Base-by-base conservation (phyloP, 2,329 filamentous ascomycete species). In the Mycocentrospora acerina region DNA sequence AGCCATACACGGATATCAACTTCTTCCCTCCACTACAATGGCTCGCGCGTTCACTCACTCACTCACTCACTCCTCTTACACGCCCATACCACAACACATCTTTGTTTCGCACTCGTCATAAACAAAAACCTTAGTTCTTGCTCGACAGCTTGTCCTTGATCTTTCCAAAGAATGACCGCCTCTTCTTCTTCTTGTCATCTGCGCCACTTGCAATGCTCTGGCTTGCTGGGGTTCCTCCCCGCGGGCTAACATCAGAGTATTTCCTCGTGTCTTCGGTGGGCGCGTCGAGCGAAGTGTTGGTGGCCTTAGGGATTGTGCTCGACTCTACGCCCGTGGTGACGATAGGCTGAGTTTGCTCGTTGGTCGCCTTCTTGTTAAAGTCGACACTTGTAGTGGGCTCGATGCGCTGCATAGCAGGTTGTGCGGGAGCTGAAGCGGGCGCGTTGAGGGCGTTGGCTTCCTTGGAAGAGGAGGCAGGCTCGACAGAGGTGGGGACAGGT, bases 61-160 rank as follows among this genome's bases (percentile, higher is more conserved):
- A 18, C 7, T 28, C 28, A 29, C 14, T 6, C 9, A 22, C 11
- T 29, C 15, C 9, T 16, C 10, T 29, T 7, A 29, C 12, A 18
- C 19, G 9, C 31, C n/a, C n/a, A n/a, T n/a, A n/a, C n/a, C n/a
- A n/a, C n/a, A 15, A 17, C n/a, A 24, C 33, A 16, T 27, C 24
- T 25, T 30, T 18, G n/a, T 14, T 27, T 26, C 32, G 18, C 14
- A 18, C 13, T 28, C 13, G 17, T n/a, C n/a, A n/a, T n/a, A n/a
- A n/a, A n/a, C n/a, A n/a, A 18, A 29, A 35, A 44, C 34, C 42
- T 50, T 58, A 59, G 40, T 55, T 37, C 42, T 62, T 62, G 51
- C 47, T 51, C 15, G 51, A 52, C 35, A 76, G 59, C 66, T 73
- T 74, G 40, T 74, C 71, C 69, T 75, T 74, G 44, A 76, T 47